Evolutionary conservation across 176 grass and related monocot species (phyloP), one percentile per base, ranked within the genome.

Genomic region (Canna indica): DNA sequence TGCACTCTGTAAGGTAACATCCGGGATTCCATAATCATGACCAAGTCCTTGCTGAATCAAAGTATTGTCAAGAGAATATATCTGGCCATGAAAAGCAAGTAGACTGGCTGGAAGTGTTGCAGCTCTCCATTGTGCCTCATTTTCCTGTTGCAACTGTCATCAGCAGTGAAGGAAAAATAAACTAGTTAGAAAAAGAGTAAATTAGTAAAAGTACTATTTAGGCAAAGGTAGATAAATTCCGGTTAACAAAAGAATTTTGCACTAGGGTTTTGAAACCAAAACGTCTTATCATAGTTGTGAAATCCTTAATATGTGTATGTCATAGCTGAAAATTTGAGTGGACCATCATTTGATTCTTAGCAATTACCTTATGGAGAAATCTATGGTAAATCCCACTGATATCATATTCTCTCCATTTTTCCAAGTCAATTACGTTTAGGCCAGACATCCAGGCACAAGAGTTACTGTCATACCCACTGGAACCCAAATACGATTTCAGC

Each of bases 371-470:
- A 66, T 53, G 58, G 25, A 90, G 53, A 30, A 83, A 48, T 22
- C 79, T 64, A 67, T 31, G 27, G 79, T 84, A 80, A 26, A 48
- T 75, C 38, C 30, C 47, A 2, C 80, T 86, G 77, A 88, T 82
- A 22, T 76, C 48, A 1, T 56, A 71, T 35, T 88, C 75, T 78
- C 90, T 85, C 90, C 90, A 93, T 75, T 88, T 86, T 47, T 83
- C 44, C 35, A 93, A 77, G 79, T 93, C 85, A 75, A 88, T 73
- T 73, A 93, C 64, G 64, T 66, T 93, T 39, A 93, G 14, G 44
- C 90, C 85, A 68, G 90, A 93, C 80, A 88, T 84, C 90, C 90
- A 88, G 52, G 84, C 73, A 70, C 83, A 93, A 8, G 85, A 86
- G 76, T 81, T 73, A 72, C 70, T 22, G 66, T 93, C 62, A 76